Percentiles rank a stretch among this genome's conserved stretches.
Conservation (phyloP, 2,329 filamentous ascomycete species). For the Talaromyces sp. region DNA sequence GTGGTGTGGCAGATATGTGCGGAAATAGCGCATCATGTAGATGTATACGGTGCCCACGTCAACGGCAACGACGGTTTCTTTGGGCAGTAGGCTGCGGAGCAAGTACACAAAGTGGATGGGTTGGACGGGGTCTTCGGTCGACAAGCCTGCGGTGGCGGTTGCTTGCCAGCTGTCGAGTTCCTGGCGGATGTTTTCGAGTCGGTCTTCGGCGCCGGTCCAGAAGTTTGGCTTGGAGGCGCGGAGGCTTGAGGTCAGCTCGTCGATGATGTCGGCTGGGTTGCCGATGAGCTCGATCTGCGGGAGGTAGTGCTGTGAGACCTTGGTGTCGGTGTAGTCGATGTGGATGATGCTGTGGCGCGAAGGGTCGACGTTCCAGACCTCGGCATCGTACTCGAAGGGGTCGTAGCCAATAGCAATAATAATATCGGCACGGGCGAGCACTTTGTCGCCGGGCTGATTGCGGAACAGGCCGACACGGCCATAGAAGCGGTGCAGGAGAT, state of each 20-base stretch:
- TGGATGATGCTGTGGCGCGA: slow-evolving; percentile 10
- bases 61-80: slow-evolving; percentile 9
- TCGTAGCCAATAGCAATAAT: slow-evolving; percentile 12
- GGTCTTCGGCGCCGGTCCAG: slow-evolving; percentile 7
- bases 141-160: neutral
- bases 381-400: slow-evolving; percentile 11
- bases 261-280: slow-evolving; percentile 11
- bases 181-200: slow-evolving; percentile 6
- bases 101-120: slow-evolving; percentile 10
- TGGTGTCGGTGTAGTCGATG: slow-evolving; percentile 9
- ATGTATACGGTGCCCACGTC: slow-evolving; percentile 12
- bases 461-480: slow-evolving; percentile 10
- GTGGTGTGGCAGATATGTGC: slow-evolving; percentile 8
- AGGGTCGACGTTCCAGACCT: slow-evolving; percentile 11
- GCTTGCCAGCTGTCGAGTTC: slow-evolving; percentile 10
- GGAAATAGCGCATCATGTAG: slow-evolving; percentile 14
- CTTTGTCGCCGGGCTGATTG: slow-evolving; percentile 11
- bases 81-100: slow-evolving; percentile 3
- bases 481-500: slow-evolving; percentile 9
- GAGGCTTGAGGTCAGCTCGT: slow-evolving; percentile 8
- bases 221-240: slow-evolving; percentile 7
- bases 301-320: slow-evolving; percentile 11
- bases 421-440: slow-evolving; percentile 8
- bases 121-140: slow-evolving; percentile 1
- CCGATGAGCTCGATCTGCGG: slow-evolving; percentile 11